A percentile compares a stretch with the other conserved stretches of the same genome.
phyloP scores from a whole-genome alignment of 306 rosid genomes.

The Urtica urens region DNA sequence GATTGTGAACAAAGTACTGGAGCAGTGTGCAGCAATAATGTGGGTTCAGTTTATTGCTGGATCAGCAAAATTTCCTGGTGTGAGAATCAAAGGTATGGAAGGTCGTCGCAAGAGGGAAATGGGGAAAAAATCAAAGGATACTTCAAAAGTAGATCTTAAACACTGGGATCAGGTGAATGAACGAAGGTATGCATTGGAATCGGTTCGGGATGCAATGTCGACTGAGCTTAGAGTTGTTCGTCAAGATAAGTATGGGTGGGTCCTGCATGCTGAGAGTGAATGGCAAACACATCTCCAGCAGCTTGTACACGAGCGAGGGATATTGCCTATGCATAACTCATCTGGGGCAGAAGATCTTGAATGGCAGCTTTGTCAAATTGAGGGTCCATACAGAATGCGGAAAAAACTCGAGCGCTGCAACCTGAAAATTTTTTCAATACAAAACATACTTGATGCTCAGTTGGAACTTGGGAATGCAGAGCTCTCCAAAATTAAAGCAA shows the following conservation, averaged over 20 bases:
- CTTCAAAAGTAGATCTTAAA: constrained; percentile 64
- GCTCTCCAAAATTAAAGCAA: constrained; percentile 35
- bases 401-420: constrained; percentile 86
- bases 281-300: constrained; percentile 95
- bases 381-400: constrained; percentile 98
- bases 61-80: constrained; percentile 90
- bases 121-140: constrained; percentile 77
- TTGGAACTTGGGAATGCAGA: constrained; percentile 49
- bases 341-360: constrained; percentile 48
- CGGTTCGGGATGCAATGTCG: constrained; percentile 90
- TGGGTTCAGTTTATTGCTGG: constrained; percentile 96
- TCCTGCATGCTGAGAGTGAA: constrained; percentile 99
- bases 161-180: constrained; percentile 98
- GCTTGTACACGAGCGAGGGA: constrained; percentile 95
- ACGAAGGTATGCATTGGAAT: constrained; percentile 84
- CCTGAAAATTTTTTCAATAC: constrained; percentile 67
- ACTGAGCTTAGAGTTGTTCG: constrained; percentile 96
- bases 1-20: constrained; percentile 66
- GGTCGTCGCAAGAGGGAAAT: constrained; percentile 91
- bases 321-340: constrained; percentile 61
- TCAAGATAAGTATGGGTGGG: constrained; percentile 99
- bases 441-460: constrained; percentile 71
- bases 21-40: constrained; percentile 88
- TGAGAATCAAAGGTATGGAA: constrained; percentile 90
- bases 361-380: constrained; percentile 98